phyloP scores from a whole-genome alignment of 768 basidiomycete species.

The Chalciporus sphaerocephalus region DNA sequence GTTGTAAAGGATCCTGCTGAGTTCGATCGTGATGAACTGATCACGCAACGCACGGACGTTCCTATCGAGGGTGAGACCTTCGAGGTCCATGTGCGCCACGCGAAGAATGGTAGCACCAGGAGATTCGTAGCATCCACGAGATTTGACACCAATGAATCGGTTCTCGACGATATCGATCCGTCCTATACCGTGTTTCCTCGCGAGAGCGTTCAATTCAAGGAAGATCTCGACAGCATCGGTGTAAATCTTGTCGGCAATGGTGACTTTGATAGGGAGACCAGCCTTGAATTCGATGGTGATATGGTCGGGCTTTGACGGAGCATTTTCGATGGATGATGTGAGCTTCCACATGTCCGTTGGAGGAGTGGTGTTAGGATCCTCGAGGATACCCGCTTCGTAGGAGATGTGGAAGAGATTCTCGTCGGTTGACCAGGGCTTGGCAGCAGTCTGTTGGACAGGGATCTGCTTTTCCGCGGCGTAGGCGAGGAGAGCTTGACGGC shows the following conservation, averaged over 20 bases:
- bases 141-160: constrained; percentile 98
- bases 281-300: constrained; percentile 81
- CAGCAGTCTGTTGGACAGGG: constrained; percentile 89
- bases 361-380: constrained; percentile 92
- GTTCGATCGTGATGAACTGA: constrained; percentile 87
- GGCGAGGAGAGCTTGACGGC: constrained; percentile 86
- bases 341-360: constrained; percentile 99
- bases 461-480: constrained; percentile 87
- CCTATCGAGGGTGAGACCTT: constrained; percentile 96
- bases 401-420: constrained; percentile 99
- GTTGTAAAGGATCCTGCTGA: constrained; percentile 93
- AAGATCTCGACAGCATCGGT: constrained; percentile 97
- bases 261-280: constrained; percentile 86
- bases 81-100: constrained; percentile 91
- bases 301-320: constrained; percentile 73
- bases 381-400: constrained; percentile 98
- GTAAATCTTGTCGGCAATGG: constrained; percentile 54
- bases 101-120: constrained; percentile 96
- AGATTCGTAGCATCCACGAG: constrained; percentile 98
- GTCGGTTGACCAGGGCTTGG: constrained; percentile 99
- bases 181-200: constrained; percentile 92
- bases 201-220: constrained; percentile 84
- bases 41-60: constrained; percentile 94
- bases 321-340: constrained; percentile 75
- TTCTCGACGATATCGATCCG: constrained; percentile 99